Conservation (phyloP, 805 yeast species). For the Komagataella phaffii region DNA sequence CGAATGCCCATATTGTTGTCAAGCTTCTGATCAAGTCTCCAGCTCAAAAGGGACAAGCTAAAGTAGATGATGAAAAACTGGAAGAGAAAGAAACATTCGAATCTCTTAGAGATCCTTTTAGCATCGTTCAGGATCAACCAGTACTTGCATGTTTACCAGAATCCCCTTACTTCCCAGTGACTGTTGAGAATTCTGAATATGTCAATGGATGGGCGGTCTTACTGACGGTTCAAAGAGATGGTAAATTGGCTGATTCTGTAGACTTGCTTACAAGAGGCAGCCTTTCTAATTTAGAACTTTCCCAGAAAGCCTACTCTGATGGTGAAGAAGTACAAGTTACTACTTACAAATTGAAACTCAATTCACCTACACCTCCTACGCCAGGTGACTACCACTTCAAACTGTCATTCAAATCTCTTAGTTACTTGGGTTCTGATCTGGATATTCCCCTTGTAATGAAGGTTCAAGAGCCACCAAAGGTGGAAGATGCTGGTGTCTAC, state of each 20-base stretch:
- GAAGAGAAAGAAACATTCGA: slow-evolving; percentile 53
- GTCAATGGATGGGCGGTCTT: slow-evolving; percentile 51
- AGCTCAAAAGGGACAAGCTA: slow-evolving; percentile 35
- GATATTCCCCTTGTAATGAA: slow-evolving; percentile 58
- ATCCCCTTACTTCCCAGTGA: slow-evolving; percentile 67
- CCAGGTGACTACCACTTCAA: slow-evolving; percentile 57
- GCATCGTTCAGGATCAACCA: slow-evolving; percentile 58
- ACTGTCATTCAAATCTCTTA: slow-evolving; percentile 54
- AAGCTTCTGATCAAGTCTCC: slow-evolving; percentile 71
- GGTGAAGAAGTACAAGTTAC: slow-evolving; percentile 39
- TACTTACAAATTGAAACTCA: slow-evolving; percentile 62
- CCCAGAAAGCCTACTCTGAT: slow-evolving; percentile 33
- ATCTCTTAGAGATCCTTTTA: slow-evolving; percentile 57
- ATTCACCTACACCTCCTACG: slow-evolving; percentile 67
- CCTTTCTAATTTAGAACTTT: slow-evolving; percentile 37
- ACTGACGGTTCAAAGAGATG: slow-evolving; percentile 63
- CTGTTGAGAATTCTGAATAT: slow-evolving; percentile 11
- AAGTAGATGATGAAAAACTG: slow-evolving; percentile 19
- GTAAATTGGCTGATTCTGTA: slow-evolving; percentile 64
- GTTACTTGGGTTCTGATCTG: slow-evolving; percentile 74
- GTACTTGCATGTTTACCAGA: slow-evolving; percentile 38
- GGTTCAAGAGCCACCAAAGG: slow-evolving; percentile 44
- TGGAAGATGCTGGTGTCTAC: slow-evolving; percentile 21
- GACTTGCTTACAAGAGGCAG: slow-evolving; percentile 36
- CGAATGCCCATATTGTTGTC: slow-evolving; percentile 62